Conservation (phyloP, 2,329 filamentous ascomycete species). For the Ceratocystis harringtonii region DNA sequence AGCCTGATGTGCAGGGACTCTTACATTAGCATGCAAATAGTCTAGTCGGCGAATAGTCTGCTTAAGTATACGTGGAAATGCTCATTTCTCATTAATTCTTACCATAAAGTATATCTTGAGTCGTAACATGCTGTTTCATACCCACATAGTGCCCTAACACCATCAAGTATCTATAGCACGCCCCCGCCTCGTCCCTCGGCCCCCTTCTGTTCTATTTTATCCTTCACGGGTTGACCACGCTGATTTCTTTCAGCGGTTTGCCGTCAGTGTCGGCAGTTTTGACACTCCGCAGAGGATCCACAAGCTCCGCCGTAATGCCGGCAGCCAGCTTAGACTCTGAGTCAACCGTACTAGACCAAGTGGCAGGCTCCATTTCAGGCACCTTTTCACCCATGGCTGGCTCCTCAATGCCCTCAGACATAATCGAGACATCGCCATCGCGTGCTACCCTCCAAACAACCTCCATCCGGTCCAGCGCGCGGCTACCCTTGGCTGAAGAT, state of each 20-base stretch:
- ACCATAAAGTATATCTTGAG: neutral
- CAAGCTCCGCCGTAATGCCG: constrained; percentile 28
- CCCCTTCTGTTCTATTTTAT: neutral
- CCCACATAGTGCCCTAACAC: neutral
- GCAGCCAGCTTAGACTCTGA: constrained; percentile 30
- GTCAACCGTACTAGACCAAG: constrained; percentile 53
- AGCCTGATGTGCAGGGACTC: too few relatives aligned
- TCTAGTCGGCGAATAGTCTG: neutral
- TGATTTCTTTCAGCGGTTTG: constrained; percentile 22
- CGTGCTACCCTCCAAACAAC: constrained; percentile 58
- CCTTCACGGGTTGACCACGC: constrained; percentile 8
- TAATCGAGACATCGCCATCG: constrained; percentile 18
- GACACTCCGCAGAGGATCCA: constrained; percentile 25
- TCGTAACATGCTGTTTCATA: neutral
- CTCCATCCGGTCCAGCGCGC: constrained; percentile 65
- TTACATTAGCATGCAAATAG: too few relatives aligned
- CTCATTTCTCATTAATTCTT: neutral
- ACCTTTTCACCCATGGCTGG: constrained; percentile 54
- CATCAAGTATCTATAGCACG: neutral
- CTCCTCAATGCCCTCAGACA: constrained; percentile 34
- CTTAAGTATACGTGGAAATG: neutral
- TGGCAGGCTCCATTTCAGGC: constrained; percentile 51
- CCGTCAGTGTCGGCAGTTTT: constrained; percentile 27
- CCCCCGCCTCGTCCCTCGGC: neutral
- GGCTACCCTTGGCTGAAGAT: constrained; percentile 63